phyloP scores from a whole-genome alignment of 352 stramenopile genomes.

The Globisporangium cystogenes region DNA sequence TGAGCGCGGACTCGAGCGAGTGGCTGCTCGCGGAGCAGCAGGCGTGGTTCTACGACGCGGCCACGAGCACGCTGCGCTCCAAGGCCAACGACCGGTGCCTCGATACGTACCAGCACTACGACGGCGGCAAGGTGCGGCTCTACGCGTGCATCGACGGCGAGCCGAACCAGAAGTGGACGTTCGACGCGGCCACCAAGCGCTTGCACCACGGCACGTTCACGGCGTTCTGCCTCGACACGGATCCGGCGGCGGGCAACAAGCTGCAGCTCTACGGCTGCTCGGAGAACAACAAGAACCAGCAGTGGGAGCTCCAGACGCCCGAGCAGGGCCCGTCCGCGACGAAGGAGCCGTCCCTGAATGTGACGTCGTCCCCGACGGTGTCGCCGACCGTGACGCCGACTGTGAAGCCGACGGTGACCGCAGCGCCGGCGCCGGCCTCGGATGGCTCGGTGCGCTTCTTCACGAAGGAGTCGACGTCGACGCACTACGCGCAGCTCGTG shows the following conservation, averaged over 20 bases:
- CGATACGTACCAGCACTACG: slow-evolving; percentile 41
- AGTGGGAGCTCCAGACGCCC: slow-evolving; percentile 23
- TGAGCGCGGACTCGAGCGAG: slow-evolving; percentile 32
- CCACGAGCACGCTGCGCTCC: slow-evolving; percentile 46
- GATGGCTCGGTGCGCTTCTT: slow-evolving; percentile 30
- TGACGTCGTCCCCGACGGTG: slow-evolving; percentile 6
- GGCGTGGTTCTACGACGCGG: slow-evolving; percentile 57
- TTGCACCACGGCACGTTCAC: slow-evolving; percentile 36
- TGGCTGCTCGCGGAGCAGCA: slow-evolving; percentile 52
- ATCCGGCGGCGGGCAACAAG: slow-evolving; percentile 37
- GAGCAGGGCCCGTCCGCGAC: slow-evolving; percentile 8
- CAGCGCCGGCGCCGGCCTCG: slow-evolving; percentile 13
- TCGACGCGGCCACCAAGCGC: slow-evolving; percentile 35
- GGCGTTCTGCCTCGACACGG: slow-evolving; percentile 56
- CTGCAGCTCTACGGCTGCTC: slow-evolving; percentile 58
- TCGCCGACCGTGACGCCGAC: slow-evolving; percentile 7
- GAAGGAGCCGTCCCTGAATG: no score
- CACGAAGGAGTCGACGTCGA: slow-evolving; percentile 29
- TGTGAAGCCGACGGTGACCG: slow-evolving; percentile 8
- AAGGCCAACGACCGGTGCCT: slow-evolving; percentile 66
- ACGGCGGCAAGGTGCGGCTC: slow-evolving; percentile 48
- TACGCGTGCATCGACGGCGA: slow-evolving; percentile 48
- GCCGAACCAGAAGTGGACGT: slow-evolving; percentile 64
- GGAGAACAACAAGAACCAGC: slow-evolving; percentile 46
- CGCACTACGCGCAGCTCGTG: slow-evolving; percentile 34